These are phyloP conservation scores for Glaciozyma antarctica DNA, from an alignment of 768 basidiomycete species.

Conservation along the genomic window DNA sequence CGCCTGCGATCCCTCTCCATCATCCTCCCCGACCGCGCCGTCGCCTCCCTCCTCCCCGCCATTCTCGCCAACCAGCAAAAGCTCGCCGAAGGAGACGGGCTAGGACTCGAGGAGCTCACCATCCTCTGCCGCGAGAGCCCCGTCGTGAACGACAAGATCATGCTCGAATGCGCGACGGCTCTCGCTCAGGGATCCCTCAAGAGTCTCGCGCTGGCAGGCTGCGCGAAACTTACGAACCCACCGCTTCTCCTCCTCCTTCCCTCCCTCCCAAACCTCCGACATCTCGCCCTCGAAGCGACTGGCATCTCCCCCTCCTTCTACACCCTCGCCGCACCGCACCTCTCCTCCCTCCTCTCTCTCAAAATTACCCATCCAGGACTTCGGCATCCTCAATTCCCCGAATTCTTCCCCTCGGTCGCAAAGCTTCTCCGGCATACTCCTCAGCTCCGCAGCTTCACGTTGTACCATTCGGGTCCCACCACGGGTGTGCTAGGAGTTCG, in stretches of 20 bases:
- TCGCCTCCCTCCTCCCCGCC: constrained; percentile 14
- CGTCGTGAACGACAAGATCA: constrained; percentile 15
- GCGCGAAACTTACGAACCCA: constrained; percentile 11
- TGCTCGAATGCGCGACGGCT: constrained; percentile 1
- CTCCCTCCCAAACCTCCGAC: constrained; percentile 4
- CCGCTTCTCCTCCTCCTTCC: constrained; percentile 12
- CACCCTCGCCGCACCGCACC: constrained; percentile 4
- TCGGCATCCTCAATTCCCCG: constrained; percentile 3
- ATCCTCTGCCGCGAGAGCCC: constrained; percentile 27
- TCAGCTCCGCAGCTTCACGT: constrained; percentile 14
- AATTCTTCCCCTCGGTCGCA: constrained; percentile 23
- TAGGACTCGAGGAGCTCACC: constrained; percentile 18
- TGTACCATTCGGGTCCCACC: constrained; percentile 21
- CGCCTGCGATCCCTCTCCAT: constrained; percentile 19
- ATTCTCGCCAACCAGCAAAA: constrained; percentile 12
- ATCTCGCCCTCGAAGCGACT: constrained; percentile 28
- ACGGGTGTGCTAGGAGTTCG: neutral
- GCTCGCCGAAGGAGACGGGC: neutral
- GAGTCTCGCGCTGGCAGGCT: constrained; percentile 24
- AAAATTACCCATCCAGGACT: constrained; percentile 29
- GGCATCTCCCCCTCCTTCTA: constrained; percentile 18
- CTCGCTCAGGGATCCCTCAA: neutral
- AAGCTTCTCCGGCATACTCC: neutral
- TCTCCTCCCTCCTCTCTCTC: constrained; percentile 12
- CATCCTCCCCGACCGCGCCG: constrained; percentile 25